Percentiles rank a stretch among this genome's conserved stretches.
Evolutionary conservation across 1,284 basidiomycete species (phyloP).

Genomic region (Ustilago curta): DNA sequence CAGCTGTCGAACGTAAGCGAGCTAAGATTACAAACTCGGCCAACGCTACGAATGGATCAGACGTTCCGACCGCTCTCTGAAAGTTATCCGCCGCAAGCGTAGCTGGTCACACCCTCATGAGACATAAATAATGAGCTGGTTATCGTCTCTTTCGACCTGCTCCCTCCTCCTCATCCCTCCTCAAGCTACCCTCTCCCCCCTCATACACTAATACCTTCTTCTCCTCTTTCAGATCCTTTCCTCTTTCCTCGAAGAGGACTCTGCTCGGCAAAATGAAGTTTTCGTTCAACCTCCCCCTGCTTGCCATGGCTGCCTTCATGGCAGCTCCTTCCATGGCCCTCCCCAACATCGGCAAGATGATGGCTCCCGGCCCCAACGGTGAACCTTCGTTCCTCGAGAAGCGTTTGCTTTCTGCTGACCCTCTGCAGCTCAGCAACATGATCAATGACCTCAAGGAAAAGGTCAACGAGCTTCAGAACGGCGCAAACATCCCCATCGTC

Average conservation of each 20-base stretch:
- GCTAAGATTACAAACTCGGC: too few species aligned
- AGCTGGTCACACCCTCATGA: too few species aligned
- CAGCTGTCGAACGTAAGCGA: too few species aligned
- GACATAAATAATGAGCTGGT: not conserved
- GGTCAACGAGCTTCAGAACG: constrained; percentile 12
- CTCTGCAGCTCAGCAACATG: constrained; percentile 8
- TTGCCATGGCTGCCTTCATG: constrained; percentile 12
- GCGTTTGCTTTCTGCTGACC: constrained; percentile 15
- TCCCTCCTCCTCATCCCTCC: not conserved
- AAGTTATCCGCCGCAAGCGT: too few species aligned
- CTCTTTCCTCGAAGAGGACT: not conserved
- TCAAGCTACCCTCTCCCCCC: not conserved
- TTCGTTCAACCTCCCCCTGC: constrained; percentile 7
- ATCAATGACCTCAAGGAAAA: constrained; percentile 13
- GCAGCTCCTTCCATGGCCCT: constrained; percentile 11
- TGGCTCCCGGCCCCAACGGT: constrained; percentile 25
- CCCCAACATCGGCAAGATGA: constrained; percentile 24
- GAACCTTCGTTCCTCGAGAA: constrained; percentile 24
- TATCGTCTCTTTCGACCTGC: not conserved
- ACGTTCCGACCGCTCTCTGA: too few species aligned
- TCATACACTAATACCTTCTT: not conserved
- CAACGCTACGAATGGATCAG: too few species aligned
- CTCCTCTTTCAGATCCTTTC: not conserved
- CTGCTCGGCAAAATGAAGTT: constrained; percentile 19
- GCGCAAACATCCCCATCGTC: not conserved